These are phyloP conservation scores for Petrea volubilis DNA, from an alignment of 257 asterid genomes.

Conservation along the genomic window DNA sequence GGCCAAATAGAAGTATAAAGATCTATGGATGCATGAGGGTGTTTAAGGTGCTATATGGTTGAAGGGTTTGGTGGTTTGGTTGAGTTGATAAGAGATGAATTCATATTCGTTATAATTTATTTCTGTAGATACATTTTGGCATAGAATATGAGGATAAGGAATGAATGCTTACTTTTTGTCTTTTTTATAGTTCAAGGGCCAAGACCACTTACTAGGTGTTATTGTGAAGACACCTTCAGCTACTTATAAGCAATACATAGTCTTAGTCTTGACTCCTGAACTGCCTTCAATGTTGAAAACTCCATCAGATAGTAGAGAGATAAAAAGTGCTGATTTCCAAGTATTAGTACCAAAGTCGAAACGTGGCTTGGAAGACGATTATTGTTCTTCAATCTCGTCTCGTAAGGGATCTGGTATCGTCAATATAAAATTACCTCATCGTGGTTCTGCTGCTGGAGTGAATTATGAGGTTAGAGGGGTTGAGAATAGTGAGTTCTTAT, in stretches of 20 bases:
- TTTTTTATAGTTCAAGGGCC: conserved; percentile 58
- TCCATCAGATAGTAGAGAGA: conserved; percentile 49
- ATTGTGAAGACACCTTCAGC: conserved; percentile 74
- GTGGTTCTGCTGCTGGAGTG: conserved; percentile 77
- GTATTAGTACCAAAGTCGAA: conserved; percentile 84
- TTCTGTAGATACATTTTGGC: conserved; percentile 18
- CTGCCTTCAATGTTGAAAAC: conserved; percentile 47
- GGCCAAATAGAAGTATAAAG: conserved; percentile 17
- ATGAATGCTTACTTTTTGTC: not conserved
- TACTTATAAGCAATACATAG: conserved; percentile 70
- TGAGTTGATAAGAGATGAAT: conserved; percentile 18
- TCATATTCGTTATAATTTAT: conserved; percentile 15
- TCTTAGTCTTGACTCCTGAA: conserved; percentile 82
- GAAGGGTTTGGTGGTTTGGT: conserved; percentile 14
- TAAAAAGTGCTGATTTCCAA: conserved; percentile 55
- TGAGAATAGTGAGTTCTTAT: conserved; percentile 63
- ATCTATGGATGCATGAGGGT: not conserved
- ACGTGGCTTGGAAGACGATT: conserved; percentile 90
- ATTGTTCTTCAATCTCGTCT: conserved; percentile 58
- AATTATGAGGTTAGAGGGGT: conserved; percentile 85
- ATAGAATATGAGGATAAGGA: conserved; percentile 9
- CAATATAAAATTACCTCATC: conserved; percentile 82
- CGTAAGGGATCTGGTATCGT: conserved; percentile 81
- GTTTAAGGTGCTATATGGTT: conserved; percentile 18
- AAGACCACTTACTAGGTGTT: conserved; percentile 92